Evolutionary conservation across 2,329 filamentous ascomycete genomes (phyloP), one percentile per base, ranked within the genome.

Genomic region (Emericellopsis atlantica): DNA sequence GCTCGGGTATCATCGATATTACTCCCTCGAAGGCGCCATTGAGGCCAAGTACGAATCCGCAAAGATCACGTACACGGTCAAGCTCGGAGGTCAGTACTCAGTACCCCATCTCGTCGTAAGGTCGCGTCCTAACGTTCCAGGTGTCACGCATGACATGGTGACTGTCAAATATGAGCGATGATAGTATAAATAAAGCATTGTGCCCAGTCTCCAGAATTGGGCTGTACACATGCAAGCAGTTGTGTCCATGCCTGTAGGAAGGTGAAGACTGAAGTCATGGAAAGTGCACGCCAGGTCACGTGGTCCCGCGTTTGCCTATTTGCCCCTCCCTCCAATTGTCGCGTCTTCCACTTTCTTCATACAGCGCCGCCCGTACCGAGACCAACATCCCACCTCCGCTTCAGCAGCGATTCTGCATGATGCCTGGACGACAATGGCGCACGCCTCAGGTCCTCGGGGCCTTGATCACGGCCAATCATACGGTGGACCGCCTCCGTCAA

Each of bases 401-500:
- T 38, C 40, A 51, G 26, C 26, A 29, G 12, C 26, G 6, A 29
- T 29, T 29, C 3, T 29, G 26, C 26, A 29, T 46, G 37, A 58
- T 60, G 55, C 45, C 43, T 39, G 15, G 44, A 38, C 43, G 46
- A 48, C 32, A 41, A 62, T 62, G 59, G 51, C 49, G 23, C 46
- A 41, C 34, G 38, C 44, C 32, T 40, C 44, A 29, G 50, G 49
- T 21, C 42, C 47, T 24, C 41, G 44, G 41, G 46, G 45, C 37
- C 40, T 45, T 37, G 47, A 43, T 37, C 47, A 44, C 37, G 49
- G 46, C 18, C 35, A 44, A 24, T 43, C 47, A 26, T 45, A 48
- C 11, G 39, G 43, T 15, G 52, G 48, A 9, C 64, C 67, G 36
- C 77, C 79, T 32, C 83, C 87, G 11, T 95, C 89, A 14, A 93